phyloP scores from a whole-genome alignment of 768 basidiomycete genomes.

The Sporobolomyces roseus region DNA sequence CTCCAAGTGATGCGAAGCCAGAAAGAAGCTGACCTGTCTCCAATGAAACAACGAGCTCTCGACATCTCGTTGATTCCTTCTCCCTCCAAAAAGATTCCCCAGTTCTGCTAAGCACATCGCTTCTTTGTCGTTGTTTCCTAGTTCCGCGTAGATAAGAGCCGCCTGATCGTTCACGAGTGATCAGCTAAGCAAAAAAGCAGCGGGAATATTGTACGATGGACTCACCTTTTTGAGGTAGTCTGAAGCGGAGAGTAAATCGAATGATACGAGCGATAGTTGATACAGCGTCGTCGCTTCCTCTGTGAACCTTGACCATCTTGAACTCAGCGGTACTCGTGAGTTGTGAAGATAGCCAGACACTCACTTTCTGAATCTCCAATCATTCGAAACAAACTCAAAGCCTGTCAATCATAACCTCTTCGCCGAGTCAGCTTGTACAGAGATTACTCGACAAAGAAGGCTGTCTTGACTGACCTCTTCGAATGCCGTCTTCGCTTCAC shows the following conservation, averaged over 20 bases:
- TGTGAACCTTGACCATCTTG: no score
- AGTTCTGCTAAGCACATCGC: slow-evolving; percentile 31
- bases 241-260: not conserved
- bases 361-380: slow-evolving; percentile 8
- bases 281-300: slow-evolving; percentile 32
- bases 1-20: no score
- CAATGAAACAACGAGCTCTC: slow-evolving; percentile 5
- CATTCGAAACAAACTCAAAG: slow-evolving; percentile 1
- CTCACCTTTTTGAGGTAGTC: slow-evolving; percentile 25
- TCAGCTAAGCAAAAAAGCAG: no score
- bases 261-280: slow-evolving; percentile 20
- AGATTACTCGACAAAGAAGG: no score
- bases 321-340: no score
- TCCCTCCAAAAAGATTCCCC: slow-evolving; percentile 12
- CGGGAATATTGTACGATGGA: no score
- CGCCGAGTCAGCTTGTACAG: no score
- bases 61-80: not conserved
- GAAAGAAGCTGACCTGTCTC: slow-evolving; percentile 17
- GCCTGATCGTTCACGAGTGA: no score
- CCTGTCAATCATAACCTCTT: slow-evolving; percentile 2
- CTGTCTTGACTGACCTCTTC: slow-evolving; percentile 13
- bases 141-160: slow-evolving; percentile 9
- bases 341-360: no score
- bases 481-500: slow-evolving; percentile 7
- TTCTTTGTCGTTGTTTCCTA: slow-evolving; percentile 1